Evolutionary conservation across 805 yeast genomes (phyloP).

Genomic region (Torulaspora delbrueckii): DNA sequence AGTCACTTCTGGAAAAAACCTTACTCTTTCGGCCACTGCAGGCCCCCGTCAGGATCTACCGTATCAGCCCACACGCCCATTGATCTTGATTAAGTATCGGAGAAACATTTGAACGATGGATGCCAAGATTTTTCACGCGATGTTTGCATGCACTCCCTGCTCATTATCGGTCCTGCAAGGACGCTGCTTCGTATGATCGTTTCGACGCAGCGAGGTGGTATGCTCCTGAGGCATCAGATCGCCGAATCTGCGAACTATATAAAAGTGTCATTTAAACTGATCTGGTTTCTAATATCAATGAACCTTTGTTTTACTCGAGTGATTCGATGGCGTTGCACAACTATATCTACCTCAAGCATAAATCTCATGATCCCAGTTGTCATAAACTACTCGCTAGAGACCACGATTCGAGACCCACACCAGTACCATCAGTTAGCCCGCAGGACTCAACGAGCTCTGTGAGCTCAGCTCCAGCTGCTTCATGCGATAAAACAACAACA

Average conservation of each 20-base stretch:
- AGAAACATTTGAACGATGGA: neutral
- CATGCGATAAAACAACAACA: neutral
- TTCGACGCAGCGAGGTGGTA: neutral
- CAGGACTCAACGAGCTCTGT: neutral
- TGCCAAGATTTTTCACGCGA: constrained; percentile 1
- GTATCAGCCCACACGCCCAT: constrained; percentile 6
- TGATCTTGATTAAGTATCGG: neutral
- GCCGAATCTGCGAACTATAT: neutral
- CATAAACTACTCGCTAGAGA: constrained; percentile 23
- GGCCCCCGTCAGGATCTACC: constrained; percentile 27
- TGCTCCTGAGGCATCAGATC: neutral
- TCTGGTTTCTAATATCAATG: neutral
- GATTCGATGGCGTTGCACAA: constrained; percentile 24
- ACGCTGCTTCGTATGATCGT: neutral
- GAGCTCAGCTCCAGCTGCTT: neutral
- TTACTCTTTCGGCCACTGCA: constrained; percentile 14
- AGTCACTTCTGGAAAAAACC: constrained; percentile 4
- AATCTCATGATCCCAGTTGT: constrained; percentile 20
- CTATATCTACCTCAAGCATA: constrained; percentile 24
- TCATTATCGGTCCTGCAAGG: neutral
- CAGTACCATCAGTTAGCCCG: neutral
- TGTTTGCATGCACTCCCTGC: neutral
- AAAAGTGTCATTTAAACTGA: neutral
- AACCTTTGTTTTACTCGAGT: neutral
- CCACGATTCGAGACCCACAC: constrained; percentile 15